phyloP scores from a whole-genome alignment of 441 rosid species.

The Jatropha podagrica region DNA sequence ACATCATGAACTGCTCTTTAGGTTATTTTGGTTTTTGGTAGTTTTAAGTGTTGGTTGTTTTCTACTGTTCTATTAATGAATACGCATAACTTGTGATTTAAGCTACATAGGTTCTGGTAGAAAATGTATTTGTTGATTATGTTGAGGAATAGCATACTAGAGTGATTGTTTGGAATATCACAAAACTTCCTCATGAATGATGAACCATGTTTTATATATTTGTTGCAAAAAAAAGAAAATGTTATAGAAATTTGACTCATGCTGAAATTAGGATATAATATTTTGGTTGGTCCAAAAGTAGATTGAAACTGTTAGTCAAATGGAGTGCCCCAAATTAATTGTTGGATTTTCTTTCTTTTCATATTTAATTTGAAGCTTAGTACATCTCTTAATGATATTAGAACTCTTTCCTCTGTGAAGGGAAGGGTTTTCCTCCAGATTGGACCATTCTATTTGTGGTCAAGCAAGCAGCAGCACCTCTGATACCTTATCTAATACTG shows the following conservation, averaged over 20 bases:
- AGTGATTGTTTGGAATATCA: slow-evolving; percentile 3
- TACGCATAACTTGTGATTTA: background rate
- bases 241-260: background rate
- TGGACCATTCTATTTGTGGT: slow-evolving; percentile 55
- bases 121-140: background rate
- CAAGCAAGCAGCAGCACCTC: slow-evolving; percentile 55
- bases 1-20: background rate
- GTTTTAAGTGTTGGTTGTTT: background rate
- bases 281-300: background rate
- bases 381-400: background rate
- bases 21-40: background rate
- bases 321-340: background rate
- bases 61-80: background rate
- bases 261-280: background rate
- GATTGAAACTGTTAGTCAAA: background rate
- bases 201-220: background rate
- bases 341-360: background rate
- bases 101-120: background rate
- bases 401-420: slow-evolving; percentile 37
- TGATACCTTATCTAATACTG: slow-evolving; percentile 59
- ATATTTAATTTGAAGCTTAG: background rate
- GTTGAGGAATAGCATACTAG: background rate
- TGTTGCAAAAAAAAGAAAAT: background rate
- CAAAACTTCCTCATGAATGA: background rate
- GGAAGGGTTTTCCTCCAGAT: slow-evolving; percentile 82